Evolutionary conservation across 2,329 filamentous ascomycete species (phyloP), one percentile per base, ranked within the genome.

Genomic region (Colletotrichum cuscutae): DNA sequence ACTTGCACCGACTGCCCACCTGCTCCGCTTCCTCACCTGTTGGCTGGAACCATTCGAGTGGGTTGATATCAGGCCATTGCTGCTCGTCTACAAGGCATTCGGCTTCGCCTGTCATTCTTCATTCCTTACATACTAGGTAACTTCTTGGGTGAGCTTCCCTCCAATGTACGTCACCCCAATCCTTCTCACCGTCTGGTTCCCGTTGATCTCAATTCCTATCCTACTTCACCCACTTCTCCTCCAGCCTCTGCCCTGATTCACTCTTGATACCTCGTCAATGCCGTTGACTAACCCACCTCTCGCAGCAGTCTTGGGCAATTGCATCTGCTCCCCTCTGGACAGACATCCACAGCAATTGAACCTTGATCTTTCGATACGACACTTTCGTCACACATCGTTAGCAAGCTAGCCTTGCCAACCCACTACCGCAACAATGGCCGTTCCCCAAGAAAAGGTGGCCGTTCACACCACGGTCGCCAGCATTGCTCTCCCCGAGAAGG

Each of bases 401-500:
- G 46, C 46, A 24, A 56, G 42, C 42, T n/a, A 56, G 19, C 15
- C 24, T 59, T 15, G 30, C 52, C 54, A 5, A 37, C 13, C 4
- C 22, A 13, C 4, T 58, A 12, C 15, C 26, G 13, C 19, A 58
- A 26, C 61, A 32, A 73, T 73, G 71, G 71, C 66, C 60, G 60
- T 61, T 22, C 49, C n/a, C 6, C 66, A 65, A 22, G 71, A 73
- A 71, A 71, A 70, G 66, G 32, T 49, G 70, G 53, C 58, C 24
- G 64, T 22, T 65, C 30, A 68, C 64, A 28, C 32, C 26, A 24
- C 60, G 24, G 65, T 59, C 65, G 58, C 57, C 30, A 68, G 58
- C 67, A 63, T 73, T 52, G 53, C 62, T 49, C 35, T 72, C 12
- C 71, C 71, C 24, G 71, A 73, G 53, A 73, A 72, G 58, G 68